Base-by-base conservation (phyloP, 2,329 filamentous ascomycete species). In the Pseudopyrenochaeta lycopersici region DNA sequence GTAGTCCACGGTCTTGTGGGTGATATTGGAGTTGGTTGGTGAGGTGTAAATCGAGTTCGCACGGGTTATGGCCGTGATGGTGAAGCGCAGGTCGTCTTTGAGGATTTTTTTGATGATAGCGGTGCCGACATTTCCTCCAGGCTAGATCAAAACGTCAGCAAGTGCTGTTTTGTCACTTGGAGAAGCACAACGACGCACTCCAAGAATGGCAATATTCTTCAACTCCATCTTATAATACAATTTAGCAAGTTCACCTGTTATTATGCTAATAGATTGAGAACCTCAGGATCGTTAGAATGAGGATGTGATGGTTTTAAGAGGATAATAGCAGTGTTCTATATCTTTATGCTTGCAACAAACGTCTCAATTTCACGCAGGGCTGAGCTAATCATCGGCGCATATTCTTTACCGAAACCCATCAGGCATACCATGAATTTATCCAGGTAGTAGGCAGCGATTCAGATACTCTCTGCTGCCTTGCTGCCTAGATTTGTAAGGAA, bases 141-240 rank as follows among this genome's bases (percentile, higher is more conserved):
- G 64, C 71, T 74, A 38, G 15, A 2, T 15, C 10, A 43, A 23
- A 6, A 32, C 10, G 46, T 61, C 40, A 58, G 43, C n/a, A n/a
- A n/a, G n/a, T n/a, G n/a, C n/a, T n/a, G n/a, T n/a, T n/a, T n/a
- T n/a, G n/a, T n/a, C n/a, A n/a, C n/a, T n/a, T n/a, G n/a, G n/a
- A 4, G n/a, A 36, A 15, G 3, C 14, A 3, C 7, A 1, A 12
- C 4, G 7, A 60, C 64, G 29, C 68, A 74, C 71, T 15, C 73
- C 73, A 12, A 75, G 61, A n/a, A 76, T 63, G 9, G 66, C 66
- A 32, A 76, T 70, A 40, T 67, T 71, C 41, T 72, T 74, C n/a
- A 75, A 51, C 32, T 74, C 62, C 71, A 74, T 76, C 23, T 41
- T 20, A 20, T 17, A 29, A 23, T 14, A 17, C 15, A 18, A 23